Base-by-base conservation (phyloP, 441 rosid species). In the Erysimum cheiri region DNA sequence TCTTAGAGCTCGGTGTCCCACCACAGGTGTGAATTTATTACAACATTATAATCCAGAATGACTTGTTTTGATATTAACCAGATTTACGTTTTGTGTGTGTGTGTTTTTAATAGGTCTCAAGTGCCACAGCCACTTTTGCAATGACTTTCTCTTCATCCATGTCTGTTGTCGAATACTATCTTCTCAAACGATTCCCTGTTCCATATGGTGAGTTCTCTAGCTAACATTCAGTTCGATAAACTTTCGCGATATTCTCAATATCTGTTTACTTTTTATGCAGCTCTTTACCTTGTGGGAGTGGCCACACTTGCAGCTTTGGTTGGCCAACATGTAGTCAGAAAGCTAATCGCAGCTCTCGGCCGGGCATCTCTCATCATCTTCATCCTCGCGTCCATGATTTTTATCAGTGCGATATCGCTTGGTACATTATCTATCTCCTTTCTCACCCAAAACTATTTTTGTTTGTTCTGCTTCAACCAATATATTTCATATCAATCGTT, bases 91-190 rank as follows among this genome's bases (percentile, higher is more conserved):
- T 40, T 46, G 12, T 40, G 44, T 13, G 3, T 31, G 24, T 22
- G 24, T 31, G 3, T 17, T 36, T 66, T 76, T 2, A 47, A 64
- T 81, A 88, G 91, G 94, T 88, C 52, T 80, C 94, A 59, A 88
- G 94, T 76, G 91, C 94, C 62, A 88, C 94, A 36, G 87, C 94
- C 17, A 86, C 94, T 67, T 85, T 86, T 75, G 94, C 90, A 19
- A 88, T 88, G 94, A 81, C 83, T 32, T 88, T 88, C 73, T 88
- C 91, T 22, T 85, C 94, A 44, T 86, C 94, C 4, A 88, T 88
- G 89, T 88, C 91, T 26, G 94, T 88, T 7, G 76, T 88, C 6
- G 91, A 88, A 71, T 88, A 88, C 69, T 88, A 88, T 80, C 91
- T 88, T 73, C 89, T 88, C 39, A 83, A 84, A 70, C 89, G 91